Evolutionary conservation across 2,329 filamentous ascomycete species (phyloP).

Genomic region (Diaporthe longicolla): DNA sequence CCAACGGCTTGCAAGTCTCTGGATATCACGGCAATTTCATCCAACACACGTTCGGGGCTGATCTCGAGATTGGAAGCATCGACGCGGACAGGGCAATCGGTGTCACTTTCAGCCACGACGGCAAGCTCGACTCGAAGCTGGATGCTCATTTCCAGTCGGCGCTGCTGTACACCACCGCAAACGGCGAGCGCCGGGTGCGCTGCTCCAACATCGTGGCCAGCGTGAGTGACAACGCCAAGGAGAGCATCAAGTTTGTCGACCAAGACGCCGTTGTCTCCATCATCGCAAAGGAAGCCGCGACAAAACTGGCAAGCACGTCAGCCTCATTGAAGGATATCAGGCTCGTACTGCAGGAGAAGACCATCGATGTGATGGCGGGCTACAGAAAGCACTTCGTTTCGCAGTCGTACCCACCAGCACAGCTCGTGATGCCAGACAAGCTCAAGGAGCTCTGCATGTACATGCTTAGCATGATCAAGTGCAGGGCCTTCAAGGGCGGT

Average conservation of each 20-base stretch:
- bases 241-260: slow-evolving; percentile 92
- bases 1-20: slow-evolving; percentile 92
- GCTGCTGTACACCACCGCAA: slow-evolving; percentile 92
- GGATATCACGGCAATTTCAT: slow-evolving; percentile 97
- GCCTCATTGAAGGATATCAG: slow-evolving; percentile 87
- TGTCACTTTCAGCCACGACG: slow-evolving; percentile 94
- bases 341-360: slow-evolving; percentile 87
- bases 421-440: slow-evolving; percentile 94
- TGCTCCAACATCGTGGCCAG: slow-evolving; percentile 95
- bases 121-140: slow-evolving; percentile 95
- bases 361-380: slow-evolving; percentile 89
- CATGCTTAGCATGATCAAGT: slow-evolving; percentile 90
- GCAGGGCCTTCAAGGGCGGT: slow-evolving; percentile 92
- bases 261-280: slow-evolving; percentile 93
- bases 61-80: slow-evolving; percentile 92
- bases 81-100: slow-evolving; percentile 95
- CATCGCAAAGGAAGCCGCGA: slow-evolving; percentile 92
- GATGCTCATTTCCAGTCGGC: slow-evolving; percentile 98
- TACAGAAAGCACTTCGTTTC: slow-evolving; percentile 93
- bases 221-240: slow-evolving; percentile 86
- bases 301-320: slow-evolving; percentile 81
- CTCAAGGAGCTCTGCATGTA: slow-evolving; percentile 98
- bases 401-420: slow-evolving; percentile 87
- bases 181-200: slow-evolving; percentile 88
- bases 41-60: slow-evolving; percentile 94